A percentile compares a stretch with the other conserved stretches of the same genome.
Conservation (phyloP, 192 early-diverging fungal genomes). For the Linnemannia exigua region DNA sequence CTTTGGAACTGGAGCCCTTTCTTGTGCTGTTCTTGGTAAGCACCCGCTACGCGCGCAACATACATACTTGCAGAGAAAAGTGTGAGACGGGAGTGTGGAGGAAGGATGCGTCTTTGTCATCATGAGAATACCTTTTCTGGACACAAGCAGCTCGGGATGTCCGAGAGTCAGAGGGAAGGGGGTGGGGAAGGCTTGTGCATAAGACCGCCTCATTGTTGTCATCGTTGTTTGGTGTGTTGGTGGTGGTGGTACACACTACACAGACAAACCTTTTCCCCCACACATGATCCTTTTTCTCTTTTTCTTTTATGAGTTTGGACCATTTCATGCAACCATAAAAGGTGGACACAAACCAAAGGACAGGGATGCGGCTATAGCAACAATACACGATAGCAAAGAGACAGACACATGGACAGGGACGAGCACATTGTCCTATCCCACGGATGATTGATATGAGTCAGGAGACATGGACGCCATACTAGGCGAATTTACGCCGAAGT, state of each 20-base stretch:
- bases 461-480: background rate
- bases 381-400: background rate
- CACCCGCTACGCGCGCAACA: background rate
- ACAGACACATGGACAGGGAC: background rate
- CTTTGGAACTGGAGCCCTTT: constrained; percentile 54
- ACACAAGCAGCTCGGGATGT: background rate
- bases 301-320: background rate
- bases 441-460: background rate
- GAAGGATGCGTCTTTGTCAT: constrained; percentile 7
- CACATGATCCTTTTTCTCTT: background rate
- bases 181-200: background rate
- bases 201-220: background rate
- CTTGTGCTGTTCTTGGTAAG: constrained; percentile 55
- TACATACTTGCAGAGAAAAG: background rate
- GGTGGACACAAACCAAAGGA: background rate
- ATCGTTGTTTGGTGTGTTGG: background rate
- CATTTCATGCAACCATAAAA: constrained; percentile 12
- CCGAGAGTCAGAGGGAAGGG: background rate
- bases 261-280: background rate
- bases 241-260: background rate
- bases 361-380: background rate
- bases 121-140: constrained; percentile 2
- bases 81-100: background rate
- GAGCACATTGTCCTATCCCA: too few species aligned
- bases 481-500: background rate